These are phyloP conservation scores for Deinandra increscens DNA, from an alignment of 129 eudicot genomes.

Conservation along the genomic window DNA sequence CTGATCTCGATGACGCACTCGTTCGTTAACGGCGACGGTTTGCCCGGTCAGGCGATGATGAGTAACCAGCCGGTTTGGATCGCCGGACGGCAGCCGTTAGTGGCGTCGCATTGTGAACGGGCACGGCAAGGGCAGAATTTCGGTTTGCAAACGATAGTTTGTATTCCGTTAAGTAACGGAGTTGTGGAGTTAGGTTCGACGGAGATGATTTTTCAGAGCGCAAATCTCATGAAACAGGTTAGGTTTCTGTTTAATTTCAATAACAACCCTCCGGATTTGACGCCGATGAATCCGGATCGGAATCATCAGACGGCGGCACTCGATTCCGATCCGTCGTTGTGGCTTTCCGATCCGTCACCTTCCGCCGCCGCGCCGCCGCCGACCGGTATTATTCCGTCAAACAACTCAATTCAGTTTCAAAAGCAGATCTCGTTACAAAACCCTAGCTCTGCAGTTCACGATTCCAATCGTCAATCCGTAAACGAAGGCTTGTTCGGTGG, in stretches of 20 bases:
- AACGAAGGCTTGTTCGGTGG: conserved; percentile 28
- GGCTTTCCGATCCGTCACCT: conserved; percentile 59
- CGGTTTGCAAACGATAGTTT: conserved; percentile 75
- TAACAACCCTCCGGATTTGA: conserved; percentile 5
- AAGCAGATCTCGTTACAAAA: conserved; percentile 34
- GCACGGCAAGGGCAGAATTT: conserved; percentile 58
- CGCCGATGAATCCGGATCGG: conserved; percentile 2
- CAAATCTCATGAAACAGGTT: conserved; percentile 57
- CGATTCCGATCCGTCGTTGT: conserved; percentile 54
- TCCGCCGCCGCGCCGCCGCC: conserved; percentile 1
- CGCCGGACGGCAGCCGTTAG: conserved; percentile 50
- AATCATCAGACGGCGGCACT: conserved; percentile 13
- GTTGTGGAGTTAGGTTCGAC: conserved; percentile 88
- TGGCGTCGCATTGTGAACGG: conserved; percentile 55
- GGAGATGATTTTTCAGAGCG: conserved; percentile 48
- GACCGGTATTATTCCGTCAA: neutral
- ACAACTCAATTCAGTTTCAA: neutral
- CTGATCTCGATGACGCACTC: conserved; percentile 81
- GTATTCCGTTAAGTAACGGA: conserved; percentile 62
- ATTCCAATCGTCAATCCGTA: neutral
- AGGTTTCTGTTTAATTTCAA: conserved; percentile 48
- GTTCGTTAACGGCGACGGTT: conserved; percentile 51
- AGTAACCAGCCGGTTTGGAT: conserved; percentile 63
- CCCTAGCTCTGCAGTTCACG: conserved; percentile 22
- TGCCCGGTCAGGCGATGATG: conserved; percentile 66